Evolutionary conservation across 2,329 filamentous ascomycete genomes (phyloP), one percentile per base, ranked within the genome.

Genomic region (Epichloe coenophiala): DNA sequence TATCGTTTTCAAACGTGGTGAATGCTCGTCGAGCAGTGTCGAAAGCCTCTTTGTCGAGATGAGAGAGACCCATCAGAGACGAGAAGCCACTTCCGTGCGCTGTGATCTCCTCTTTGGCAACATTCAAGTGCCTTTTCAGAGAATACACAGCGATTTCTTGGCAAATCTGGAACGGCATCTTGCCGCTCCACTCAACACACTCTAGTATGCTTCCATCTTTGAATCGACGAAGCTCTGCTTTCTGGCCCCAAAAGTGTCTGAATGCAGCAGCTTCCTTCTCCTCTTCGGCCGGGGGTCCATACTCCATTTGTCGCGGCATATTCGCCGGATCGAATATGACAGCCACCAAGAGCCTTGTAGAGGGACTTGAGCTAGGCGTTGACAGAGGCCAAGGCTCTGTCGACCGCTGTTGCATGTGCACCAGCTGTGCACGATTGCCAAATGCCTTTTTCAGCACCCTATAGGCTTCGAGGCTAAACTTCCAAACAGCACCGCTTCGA

Each of bases 131-230:
- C 5, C 78, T 75, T 36, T 75, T 71, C 12, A 95, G 69, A 17
- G 87, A 73, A 61, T 90, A 86, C 4, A 75, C 72, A 45, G 89
- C 70, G 52, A 97, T 93, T 57, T 95, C 88, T 60, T 88, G 78
- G 48, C 88, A 79, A 19, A 95, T 80, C 6, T 83, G 78, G 3
- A 75, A 71, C 1, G 80, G 71, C 1, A 77, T 71, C 50, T 78
- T 75, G 56, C 82, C 77, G 2, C 74, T 74, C 93, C 93, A 98
- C 19, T 95, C 83, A 33, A 97, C 72, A 60, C 87, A 95, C 66
- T 98, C 94, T 8, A 89, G 75, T 57, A 98, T 96, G 59, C 84
- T 91, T 21, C 93, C 93, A 61, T 97, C 89, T 60, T 90, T 94
- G 73, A 98, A 98, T 19, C 93, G 86, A 56, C 93, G 81, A 44